Conservation (phyloP, 1,284 basidiomycete genomes). For the Waitea zeae region DNA sequence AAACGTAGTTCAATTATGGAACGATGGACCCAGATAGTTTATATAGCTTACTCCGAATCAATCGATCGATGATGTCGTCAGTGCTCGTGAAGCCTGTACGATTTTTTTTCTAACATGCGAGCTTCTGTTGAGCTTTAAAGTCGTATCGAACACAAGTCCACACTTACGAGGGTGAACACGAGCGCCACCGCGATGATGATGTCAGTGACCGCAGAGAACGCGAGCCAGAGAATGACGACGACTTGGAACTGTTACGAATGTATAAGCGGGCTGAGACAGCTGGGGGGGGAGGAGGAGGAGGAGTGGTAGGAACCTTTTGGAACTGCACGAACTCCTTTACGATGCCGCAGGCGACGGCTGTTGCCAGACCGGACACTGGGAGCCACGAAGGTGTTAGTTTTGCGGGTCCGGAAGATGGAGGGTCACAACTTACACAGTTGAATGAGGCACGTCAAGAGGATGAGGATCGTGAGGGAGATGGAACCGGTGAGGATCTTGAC, state of each 20-base stretch:
- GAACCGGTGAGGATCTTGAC: too few relatives aligned
- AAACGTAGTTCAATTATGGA: not conserved
- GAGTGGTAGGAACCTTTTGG: too few relatives aligned
- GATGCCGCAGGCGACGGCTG: slow-evolving; percentile 10
- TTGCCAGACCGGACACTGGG: slow-evolving; percentile 15
- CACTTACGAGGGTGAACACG: slow-evolving; percentile 18
- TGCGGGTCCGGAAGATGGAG: too few relatives aligned
- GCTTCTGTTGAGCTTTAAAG: not conserved
- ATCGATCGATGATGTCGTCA: slow-evolving; percentile 1
- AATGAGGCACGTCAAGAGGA: too few relatives aligned
- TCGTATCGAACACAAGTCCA: slow-evolving; percentile 7
- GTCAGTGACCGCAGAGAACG: slow-evolving; percentile 14
- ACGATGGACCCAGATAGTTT: not conserved
- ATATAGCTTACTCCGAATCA: not conserved
- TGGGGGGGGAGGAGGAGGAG: too few relatives aligned
- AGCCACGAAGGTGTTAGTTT: too few relatives aligned
- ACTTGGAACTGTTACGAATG: slow-evolving; percentile 15
- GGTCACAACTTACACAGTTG: too few relatives aligned
- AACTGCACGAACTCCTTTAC: slow-evolving; percentile 16
- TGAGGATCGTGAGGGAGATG: too few relatives aligned
- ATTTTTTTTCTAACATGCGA: not conserved
- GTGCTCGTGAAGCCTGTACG: slow-evolving; percentile 1
- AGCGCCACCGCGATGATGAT: slow-evolving; percentile 18
- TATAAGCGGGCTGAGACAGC: too few relatives aligned
- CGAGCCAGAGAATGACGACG: slow-evolving; percentile 9